Conservation (phyloP, 805 yeast genomes). For the Hagleromyces aurorensis region DNA sequence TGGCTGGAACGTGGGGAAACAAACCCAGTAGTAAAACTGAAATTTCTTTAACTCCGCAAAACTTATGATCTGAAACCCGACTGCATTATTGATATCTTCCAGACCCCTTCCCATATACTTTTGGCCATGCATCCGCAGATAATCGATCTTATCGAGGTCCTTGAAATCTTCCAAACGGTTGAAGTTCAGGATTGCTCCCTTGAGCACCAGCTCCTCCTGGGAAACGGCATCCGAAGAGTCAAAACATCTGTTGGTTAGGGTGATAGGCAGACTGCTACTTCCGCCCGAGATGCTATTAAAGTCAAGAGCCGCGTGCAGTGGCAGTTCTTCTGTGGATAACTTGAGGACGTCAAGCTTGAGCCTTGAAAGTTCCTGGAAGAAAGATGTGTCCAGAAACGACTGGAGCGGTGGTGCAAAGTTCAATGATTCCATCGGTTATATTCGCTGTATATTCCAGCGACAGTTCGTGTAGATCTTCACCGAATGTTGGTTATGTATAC, state of each 20-base stretch:
- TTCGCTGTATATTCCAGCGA: no score
- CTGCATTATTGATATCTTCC: conserved; percentile 20
- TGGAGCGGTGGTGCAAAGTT: conserved; percentile 40
- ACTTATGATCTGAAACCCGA: conserved; percentile 44
- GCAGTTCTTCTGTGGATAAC: conserved; percentile 33
- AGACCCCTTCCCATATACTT: conserved; percentile 25
- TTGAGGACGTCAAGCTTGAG: conserved; percentile 68
- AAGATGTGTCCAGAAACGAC: conserved; percentile 79
- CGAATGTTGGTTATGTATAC: no score
- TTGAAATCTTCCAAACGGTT: conserved; percentile 88
- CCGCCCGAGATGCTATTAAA: conserved; percentile 8
- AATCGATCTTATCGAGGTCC: conserved; percentile 49
- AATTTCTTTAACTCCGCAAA: conserved; percentile 88
- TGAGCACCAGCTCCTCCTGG: conserved; percentile 7
- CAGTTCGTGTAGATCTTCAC: no score
- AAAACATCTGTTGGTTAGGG: conserved; percentile 31
- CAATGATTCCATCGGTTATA: conserved; percentile 10
- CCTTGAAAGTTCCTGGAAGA: conserved; percentile 68
- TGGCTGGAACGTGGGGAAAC: conserved; percentile 54
- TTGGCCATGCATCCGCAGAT: conserved; percentile 39
- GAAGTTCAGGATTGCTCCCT: conserved; percentile 47
- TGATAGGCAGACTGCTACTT: conserved; percentile 15
- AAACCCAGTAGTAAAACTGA: conserved; percentile 84
- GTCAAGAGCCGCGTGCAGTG: conserved; percentile 25
- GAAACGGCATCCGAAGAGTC: conserved; percentile 8